Conservation (phyloP, 352 stramenopile genomes). For the Plasmopara halstedii region DNA sequence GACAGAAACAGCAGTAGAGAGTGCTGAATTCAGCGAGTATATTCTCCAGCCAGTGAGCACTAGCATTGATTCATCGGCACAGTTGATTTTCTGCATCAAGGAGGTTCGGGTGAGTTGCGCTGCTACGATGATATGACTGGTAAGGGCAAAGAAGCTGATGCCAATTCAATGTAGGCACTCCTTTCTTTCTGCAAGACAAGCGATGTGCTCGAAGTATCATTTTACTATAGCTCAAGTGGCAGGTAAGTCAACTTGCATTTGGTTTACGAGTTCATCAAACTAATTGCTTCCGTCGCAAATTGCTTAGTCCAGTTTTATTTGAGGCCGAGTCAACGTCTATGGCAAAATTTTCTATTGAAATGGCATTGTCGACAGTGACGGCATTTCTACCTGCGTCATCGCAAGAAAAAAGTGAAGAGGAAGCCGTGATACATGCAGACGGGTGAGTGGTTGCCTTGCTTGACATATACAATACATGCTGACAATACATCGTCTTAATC, state of each 20-base stretch:
- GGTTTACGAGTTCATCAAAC: too few species aligned
- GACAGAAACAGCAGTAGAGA: slow-evolving; percentile 77
- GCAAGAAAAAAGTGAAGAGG: slow-evolving; percentile 40
- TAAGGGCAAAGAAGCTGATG: not conserved
- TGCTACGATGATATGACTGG: not conserved
- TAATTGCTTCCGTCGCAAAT: too few species aligned
- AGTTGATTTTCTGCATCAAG: slow-evolving; percentile 81
- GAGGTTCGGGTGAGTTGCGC: slow-evolving; percentile 62
- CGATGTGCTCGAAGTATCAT: slow-evolving; percentile 60
- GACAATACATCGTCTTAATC: slow-evolving; percentile 1
- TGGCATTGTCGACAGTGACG: slow-evolving; percentile 79
- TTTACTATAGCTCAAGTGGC: slow-evolving; percentile 61
- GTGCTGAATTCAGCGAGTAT: slow-evolving; percentile 69
- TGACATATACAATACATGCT: not conserved
- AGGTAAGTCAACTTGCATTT: too few species aligned
- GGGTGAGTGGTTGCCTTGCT: slow-evolving; percentile 6
- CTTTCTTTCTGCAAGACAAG: slow-evolving; percentile 75
- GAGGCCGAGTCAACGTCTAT: slow-evolving; percentile 60
- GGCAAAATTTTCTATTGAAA: slow-evolving; percentile 63
- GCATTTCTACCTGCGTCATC: slow-evolving; percentile 64
- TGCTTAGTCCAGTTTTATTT: slow-evolving; percentile 59
- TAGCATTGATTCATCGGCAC: slow-evolving; percentile 41
- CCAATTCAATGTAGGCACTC: slow-evolving; percentile 23
- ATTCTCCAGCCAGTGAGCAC: slow-evolving; percentile 30
- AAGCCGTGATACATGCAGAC: slow-evolving; percentile 21